Conservation (phyloP, 192 early-diverging fungal species). For the Backusella macrospora region DNA sequence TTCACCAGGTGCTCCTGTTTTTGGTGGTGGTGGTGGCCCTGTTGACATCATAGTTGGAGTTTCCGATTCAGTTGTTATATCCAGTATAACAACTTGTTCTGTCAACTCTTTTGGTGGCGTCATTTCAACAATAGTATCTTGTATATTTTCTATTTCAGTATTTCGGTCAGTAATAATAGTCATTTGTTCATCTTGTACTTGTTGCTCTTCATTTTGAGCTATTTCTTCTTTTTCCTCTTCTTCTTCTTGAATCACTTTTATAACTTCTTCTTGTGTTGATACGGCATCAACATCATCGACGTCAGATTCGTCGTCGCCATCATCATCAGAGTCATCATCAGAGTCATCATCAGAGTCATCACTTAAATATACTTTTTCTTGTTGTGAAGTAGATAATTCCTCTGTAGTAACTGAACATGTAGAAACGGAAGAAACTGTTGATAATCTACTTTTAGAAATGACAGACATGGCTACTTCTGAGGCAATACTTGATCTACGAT, state of each 20-base stretch:
- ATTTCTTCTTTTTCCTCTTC: neutral
- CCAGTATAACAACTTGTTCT: neutral
- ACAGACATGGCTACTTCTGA: neutral
- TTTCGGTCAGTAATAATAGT: neutral
- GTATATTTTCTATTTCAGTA: neutral
- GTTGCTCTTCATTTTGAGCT: neutral
- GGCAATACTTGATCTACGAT: neutral
- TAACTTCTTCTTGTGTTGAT: neutral
- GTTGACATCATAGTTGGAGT: neutral
- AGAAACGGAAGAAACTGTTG: slow-evolving; percentile 21
- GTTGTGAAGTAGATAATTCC: neutral
- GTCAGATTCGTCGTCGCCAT: neutral
- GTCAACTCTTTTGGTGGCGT: neutral
- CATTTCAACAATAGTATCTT: neutral
- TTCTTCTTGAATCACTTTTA: too few relatives aligned
- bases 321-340: slow-evolving; percentile 6
- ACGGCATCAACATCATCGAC: neutral
- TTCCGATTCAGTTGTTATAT: neutral
- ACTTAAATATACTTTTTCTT: neutral
- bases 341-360: neutral
- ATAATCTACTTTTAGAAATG: slow-evolving; percentile 5
- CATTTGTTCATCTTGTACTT: neutral
- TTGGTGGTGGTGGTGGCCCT: slow-evolving; percentile 2
- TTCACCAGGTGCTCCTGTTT: neutral
- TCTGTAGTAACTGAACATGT: slow-evolving; percentile 14